These are phyloP conservation scores for Purshia tridentata DNA, from an alignment of 306 rosid species.

Conservation along the genomic window DNA sequence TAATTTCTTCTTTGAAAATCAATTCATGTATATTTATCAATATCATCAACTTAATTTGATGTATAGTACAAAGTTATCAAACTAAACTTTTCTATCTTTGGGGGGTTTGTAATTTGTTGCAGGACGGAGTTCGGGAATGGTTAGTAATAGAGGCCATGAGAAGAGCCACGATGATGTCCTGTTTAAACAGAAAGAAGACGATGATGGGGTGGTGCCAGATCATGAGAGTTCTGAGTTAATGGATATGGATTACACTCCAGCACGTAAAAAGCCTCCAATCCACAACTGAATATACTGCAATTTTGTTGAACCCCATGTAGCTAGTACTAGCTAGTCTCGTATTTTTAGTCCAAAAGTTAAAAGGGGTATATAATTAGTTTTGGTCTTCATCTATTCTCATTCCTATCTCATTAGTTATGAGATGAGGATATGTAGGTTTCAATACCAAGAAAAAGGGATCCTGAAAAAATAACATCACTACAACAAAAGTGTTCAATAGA, in stretches of 20 bases:
- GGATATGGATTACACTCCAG: constrained; percentile 79
- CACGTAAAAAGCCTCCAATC: constrained; percentile 79
- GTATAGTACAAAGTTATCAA: background rate
- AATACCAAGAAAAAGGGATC: too few relatives aligned
- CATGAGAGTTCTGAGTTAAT: constrained; percentile 50
- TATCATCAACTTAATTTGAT: background rate
- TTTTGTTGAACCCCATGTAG: background rate
- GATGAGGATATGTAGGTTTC: too few relatives aligned
- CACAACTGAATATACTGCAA: constrained; percentile 46
- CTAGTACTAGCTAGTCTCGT: background rate
- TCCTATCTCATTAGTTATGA: too few relatives aligned
- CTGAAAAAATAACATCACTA: too few relatives aligned
- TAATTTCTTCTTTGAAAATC: background rate
- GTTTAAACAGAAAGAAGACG: constrained; percentile 15
- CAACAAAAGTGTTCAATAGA: too few relatives aligned
- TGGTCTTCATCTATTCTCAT: background rate
- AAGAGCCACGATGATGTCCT: constrained; percentile 27
- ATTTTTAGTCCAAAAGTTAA: too few relatives aligned
- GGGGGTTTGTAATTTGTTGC: constrained; percentile 22
- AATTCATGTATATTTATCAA: too few relatives aligned
- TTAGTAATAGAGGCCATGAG: constrained; percentile 16
- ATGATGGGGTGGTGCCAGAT: background rate
- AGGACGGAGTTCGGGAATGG: constrained; percentile 52
- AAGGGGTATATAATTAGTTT: background rate
- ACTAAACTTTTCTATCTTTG: background rate